Percentiles rank a stretch among this genome's conserved stretches.
These are phyloP conservation scores for Aspergillus haitiensis DNA, from an alignment of 495 filamentous ascomycete genomes.

Conservation along the genomic window DNA sequence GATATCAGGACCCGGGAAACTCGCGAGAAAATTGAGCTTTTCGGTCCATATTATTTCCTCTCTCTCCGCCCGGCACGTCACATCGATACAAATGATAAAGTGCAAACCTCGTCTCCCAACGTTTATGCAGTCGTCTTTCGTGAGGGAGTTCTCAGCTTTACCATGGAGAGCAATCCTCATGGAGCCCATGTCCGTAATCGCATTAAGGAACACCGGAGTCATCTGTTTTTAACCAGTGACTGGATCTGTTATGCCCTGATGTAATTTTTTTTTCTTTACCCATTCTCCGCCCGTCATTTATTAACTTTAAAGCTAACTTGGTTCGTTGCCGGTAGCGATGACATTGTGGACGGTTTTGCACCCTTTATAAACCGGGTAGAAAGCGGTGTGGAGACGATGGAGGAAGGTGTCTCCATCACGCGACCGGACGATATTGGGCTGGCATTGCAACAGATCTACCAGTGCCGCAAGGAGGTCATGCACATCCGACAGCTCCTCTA, in stretches of 20 bases:
- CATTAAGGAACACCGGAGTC: conserved; percentile 81
- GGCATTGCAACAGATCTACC: conserved; percentile 78
- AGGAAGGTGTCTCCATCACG: conserved; percentile 82
- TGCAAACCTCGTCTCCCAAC: conserved; percentile 74
- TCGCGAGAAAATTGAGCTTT: conserved; percentile 92
- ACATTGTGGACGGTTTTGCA: conserved; percentile 89
- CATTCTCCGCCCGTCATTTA: no score
- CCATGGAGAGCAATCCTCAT: conserved; percentile 74
- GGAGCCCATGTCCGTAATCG: conserved; percentile 78
- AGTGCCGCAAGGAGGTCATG: conserved; percentile 86
- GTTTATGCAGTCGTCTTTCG: conserved; percentile 91
- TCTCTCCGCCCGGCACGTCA: conserved; percentile 83
- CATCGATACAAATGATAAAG: conserved; percentile 62
- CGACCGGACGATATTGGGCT: conserved; percentile 75
- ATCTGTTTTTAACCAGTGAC: conserved; percentile 80
- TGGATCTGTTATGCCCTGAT: conserved; percentile 98
- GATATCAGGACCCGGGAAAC: conserved; percentile 89
- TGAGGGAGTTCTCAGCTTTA: conserved; percentile 84
- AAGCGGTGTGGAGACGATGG: conserved; percentile 77
- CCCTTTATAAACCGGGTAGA: conserved; percentile 79
- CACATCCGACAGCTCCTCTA: conserved; percentile 80
- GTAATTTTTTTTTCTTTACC: conserved; percentile 39
- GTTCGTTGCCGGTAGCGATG: conserved; percentile 57
- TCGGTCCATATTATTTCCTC: conserved; percentile 88
- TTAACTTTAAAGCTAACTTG: neutral